Evolutionary conservation across 768 basidiomycete genomes (phyloP), one percentile per base, ranked within the genome.

Genomic region (Pleurotus cornucopiae): DNA sequence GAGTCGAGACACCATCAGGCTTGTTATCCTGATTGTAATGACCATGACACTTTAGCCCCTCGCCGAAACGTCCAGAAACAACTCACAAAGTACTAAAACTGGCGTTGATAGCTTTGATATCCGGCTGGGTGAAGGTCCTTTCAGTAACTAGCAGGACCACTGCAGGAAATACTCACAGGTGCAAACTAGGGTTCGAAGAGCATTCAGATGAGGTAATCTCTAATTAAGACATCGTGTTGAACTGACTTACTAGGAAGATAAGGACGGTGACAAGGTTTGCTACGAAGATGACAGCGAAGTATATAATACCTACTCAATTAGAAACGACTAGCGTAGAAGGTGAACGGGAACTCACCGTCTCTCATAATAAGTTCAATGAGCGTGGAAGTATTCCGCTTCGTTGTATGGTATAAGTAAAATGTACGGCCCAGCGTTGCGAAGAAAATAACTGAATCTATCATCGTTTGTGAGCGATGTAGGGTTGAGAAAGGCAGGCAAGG

Each of bases 71-170:
- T 9, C 2, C 2, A 9, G 7, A 34, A 9, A 9, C 7, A 0
- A 60, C 69, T 56, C 52, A 72, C 73, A 72, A 43, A 5, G 71
- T 71, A 47, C 70, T 73, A 54, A 74, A 73, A 57, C 72, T 72
- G 12, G 72, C 73, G 41, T 71, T 71, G 2, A 73, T 61, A 6
- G 71, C 69, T 60, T 74, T 72, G 34, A 73, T 60, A 54, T 74
- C 69, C 1, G 67, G 62, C 68, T 71, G 40, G 5, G 30, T 11
- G 6, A 34, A 11, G 30, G 7, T 34, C 30, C 9, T 34, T 4
- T 34, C 30, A 34, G 7, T 34, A 34, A 11, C 9, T 11, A 9
- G 30, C 30, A 9, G 30, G 7, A 9, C 11, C 30, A 4, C 30
- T 2, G 30, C 9, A 11, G 30, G 7, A 9, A 34, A 34, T 34